Conservation (phyloP, 345 rosid genomes). For the Gossypium raimondii region DNA sequence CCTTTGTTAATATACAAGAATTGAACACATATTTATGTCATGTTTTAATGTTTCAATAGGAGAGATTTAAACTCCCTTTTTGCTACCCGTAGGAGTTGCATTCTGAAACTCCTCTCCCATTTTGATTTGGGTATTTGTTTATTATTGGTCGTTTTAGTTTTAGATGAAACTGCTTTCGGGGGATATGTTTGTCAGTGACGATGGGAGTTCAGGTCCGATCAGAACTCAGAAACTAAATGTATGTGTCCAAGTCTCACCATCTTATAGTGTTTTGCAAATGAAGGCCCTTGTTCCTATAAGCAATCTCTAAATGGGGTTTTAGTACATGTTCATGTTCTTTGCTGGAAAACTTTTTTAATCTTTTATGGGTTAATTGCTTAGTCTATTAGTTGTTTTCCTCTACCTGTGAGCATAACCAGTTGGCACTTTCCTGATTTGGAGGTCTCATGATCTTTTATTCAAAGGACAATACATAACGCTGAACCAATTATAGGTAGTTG, state of each 20-base stretch:
- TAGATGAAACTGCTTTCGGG: not conserved
- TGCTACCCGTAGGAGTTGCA: no score
- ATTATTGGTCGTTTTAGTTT: not conserved
- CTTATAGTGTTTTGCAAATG: not conserved
- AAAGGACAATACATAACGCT: not conserved
- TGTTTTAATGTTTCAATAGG: no score
- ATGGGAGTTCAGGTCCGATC: not conserved
- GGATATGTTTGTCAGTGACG: not conserved
- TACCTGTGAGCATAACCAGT: not conserved
- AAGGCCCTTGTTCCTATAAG: not conserved
- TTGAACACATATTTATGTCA: no score
- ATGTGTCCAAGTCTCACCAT: not conserved
- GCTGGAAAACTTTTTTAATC: not conserved
- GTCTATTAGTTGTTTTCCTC: not conserved
- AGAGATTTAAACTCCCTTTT: no score
- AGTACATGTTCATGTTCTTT: no score
- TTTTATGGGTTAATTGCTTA: not conserved
- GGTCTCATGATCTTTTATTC: not conserved
- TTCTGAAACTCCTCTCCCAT: no score
- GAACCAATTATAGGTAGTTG: not conserved
- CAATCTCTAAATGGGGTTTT: not conserved
- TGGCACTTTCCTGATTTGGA: not conserved
- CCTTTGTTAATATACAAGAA: no score
- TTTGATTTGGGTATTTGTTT: not conserved
- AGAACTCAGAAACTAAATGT: not conserved